Base-by-base conservation (phyloP, 345 rosid genomes). In the Populus tremula region DNA sequence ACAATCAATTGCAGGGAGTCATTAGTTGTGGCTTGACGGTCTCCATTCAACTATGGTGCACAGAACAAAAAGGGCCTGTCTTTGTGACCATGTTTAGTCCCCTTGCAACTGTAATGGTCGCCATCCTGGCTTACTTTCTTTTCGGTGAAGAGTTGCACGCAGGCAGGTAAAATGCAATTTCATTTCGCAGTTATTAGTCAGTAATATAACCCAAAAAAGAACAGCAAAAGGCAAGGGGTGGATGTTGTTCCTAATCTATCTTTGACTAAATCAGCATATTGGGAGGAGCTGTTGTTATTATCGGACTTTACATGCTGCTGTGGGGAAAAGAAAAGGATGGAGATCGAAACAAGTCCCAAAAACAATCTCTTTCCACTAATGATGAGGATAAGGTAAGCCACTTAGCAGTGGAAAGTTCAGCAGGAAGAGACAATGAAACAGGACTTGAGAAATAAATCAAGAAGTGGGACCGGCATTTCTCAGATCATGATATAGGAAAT, bases 241-340 rank as follows among this genome's bases (percentile, higher is more conserved):
- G 31, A 17, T 25, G 39, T 23, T 8, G 70, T 29, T 23, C 25
- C 36, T 74, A 13, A 67, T 45, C 54, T 18, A 31, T 69, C 47
- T 64, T 38, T 79, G 54, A 61, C 75, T 43, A 12, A 11, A 68
- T 70, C 73, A 82, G 84, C 69, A 56, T 85, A 27, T 12, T 77
- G n/a, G 80, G 85, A 35, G 87, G 82, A 77, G 63, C 74, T 45
- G 56, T 72, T 29, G 80, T 74, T 56, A 80, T 82, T 21, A 50
- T 70, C 38, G 85, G 85, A 47, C 39, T 78, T 6, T 78, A 80
- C 68, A 10, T 74, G 10, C 74, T 82, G 36, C n/a, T 84, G 49
- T 79, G 81, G 72, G 85, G 87, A 70, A 81, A 84, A 81, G 84
- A 81, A 70, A 64, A 70, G 1, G 84, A 79, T 79, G 71, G 49